phyloP scores from a whole-genome alignment of 148 eudicot species.

The Camellia granthamiana region DNA sequence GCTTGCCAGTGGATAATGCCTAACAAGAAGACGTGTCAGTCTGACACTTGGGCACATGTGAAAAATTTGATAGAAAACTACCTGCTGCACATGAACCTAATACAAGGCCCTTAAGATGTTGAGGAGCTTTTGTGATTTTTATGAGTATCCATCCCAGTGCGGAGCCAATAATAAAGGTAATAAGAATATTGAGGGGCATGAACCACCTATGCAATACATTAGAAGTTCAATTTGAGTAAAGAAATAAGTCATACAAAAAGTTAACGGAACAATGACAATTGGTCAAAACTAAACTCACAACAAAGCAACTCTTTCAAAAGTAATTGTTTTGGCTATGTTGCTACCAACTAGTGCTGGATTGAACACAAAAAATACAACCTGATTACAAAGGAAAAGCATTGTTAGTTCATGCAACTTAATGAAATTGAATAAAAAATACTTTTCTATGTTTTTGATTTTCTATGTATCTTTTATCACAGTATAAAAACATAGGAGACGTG shows the following conservation, averaged over 20 bases:
- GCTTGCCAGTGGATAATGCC: too few species aligned
- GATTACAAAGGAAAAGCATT: background rate
- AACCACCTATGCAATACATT: conserved; percentile 38
- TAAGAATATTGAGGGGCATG: conserved; percentile 46
- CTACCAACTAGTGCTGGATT: conserved; percentile 43
- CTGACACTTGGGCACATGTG: background rate
- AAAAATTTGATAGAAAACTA: background rate
- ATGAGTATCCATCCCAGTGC: conserved; percentile 42
- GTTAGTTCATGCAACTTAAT: background rate
- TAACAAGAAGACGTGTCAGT: background rate
- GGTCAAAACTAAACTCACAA: conserved; percentile 25
- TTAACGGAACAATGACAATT: background rate
- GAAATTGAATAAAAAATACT: too few species aligned
- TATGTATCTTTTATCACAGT: too few species aligned
- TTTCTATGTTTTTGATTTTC: too few species aligned
- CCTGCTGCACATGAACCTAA: conserved; percentile 51
- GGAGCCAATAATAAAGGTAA: conserved; percentile 42
- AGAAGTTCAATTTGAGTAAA: background rate
- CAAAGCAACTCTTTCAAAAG: conserved; percentile 25
- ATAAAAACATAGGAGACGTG: background rate
- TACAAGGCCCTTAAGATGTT: conserved; percentile 43
- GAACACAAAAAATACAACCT: conserved; percentile 50
- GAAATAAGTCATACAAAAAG: background rate
- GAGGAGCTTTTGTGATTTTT: conserved; percentile 35
- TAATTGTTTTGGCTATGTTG: conserved; percentile 41